Percentiles rank a stretch among this genome's conserved stretches.
These are phyloP conservation scores for Lasiosphaeriaceae sp. DNA, from an alignment of 495 filamentous ascomycete species.

Conservation along the genomic window DNA sequence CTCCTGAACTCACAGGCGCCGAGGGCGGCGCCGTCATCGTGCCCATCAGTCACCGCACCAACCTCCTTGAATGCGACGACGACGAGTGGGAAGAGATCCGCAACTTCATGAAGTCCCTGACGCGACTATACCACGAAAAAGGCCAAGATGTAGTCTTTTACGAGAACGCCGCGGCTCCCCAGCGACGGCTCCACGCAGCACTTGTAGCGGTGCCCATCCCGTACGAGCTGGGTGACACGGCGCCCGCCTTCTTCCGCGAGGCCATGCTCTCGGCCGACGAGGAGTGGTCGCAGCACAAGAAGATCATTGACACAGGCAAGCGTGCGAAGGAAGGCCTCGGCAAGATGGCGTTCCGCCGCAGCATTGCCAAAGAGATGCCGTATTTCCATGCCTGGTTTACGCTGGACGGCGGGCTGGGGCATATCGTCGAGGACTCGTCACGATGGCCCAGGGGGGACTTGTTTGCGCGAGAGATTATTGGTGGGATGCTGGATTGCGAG, in stretches of 20 bases:
- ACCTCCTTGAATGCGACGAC: conserved; percentile 94
- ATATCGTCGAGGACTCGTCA: conserved; percentile 83
- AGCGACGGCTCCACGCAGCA: conserved; percentile 75
- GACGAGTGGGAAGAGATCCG: conserved; percentile 99
- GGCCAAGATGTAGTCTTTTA: conserved; percentile 93
- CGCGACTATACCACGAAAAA: conserved; percentile 86
- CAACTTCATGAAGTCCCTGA: conserved; percentile 98
- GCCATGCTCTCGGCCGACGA: conserved; percentile 83
- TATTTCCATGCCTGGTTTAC: conserved; percentile 98
- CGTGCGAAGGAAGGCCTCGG: conserved; percentile 68
- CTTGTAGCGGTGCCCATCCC: conserved; percentile 86
- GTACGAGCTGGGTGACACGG: conserved; percentile 78
- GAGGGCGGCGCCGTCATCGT: conserved; percentile 82
- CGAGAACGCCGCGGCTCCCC: conserved; percentile 85
- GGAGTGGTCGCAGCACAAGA: conserved; percentile 94
- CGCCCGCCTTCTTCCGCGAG: conserved; percentile 93
- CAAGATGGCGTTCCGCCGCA: conserved; percentile 74
- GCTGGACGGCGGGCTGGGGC: conserved; percentile 86
- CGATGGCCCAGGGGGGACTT: conserved; percentile 91
- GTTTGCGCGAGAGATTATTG: conserved; percentile 88
- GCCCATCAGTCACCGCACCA: conserved; percentile 82
- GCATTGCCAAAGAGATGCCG: conserved; percentile 92
- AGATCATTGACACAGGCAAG: conserved; percentile 83
- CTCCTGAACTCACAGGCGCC: conserved; percentile 70
- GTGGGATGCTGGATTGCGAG: conserved; percentile 85